Evolutionary conservation across 345 rosid species (phyloP).

Genomic region (rapeseed (Brassica napus)): DNA sequence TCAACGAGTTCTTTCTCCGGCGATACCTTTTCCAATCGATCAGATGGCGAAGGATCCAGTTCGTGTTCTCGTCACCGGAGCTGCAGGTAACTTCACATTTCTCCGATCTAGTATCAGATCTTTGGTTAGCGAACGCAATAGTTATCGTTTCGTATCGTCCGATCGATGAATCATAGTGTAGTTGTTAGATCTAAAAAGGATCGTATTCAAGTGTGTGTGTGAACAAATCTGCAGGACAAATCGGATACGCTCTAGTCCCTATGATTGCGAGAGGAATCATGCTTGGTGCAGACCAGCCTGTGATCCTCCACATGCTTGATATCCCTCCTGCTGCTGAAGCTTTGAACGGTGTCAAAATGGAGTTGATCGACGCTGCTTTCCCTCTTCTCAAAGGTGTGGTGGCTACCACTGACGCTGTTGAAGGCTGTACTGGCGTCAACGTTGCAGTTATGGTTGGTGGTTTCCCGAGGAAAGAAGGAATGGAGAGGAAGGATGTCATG

Average conservation of each 20-base stretch:
- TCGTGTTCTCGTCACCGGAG: constrained; percentile 98
- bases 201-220: background rate
- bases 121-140: background rate
- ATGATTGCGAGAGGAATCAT: constrained; percentile 97
- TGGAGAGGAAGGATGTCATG: constrained; percentile 99
- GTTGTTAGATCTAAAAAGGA: background rate
- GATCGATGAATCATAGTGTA: background rate
- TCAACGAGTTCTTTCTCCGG: constrained; percentile 4
- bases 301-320: constrained; percentile 98
- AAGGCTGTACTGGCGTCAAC: constrained; percentile 90
- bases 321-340: constrained; percentile 97
- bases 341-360: constrained; percentile 96
- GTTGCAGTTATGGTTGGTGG: constrained; percentile 98
- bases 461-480: constrained; percentile 96
- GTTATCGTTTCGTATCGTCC: constrained; percentile 2
- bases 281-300: constrained; percentile 98
- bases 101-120: constrained; percentile 4
- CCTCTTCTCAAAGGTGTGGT: constrained; percentile 98
- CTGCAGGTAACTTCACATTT: constrained; percentile 65
- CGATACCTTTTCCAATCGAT: constrained; percentile 26
- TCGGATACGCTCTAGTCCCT: constrained; percentile 97
- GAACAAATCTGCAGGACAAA: constrained; percentile 64
- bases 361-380: constrained; percentile 90
- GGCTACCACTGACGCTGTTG: constrained; percentile 91
- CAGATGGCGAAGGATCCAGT: constrained; percentile 87